phyloP scores from a whole-genome alignment of 2,329 filamentous ascomycete genomes.

The Alternaria consortialis region DNA sequence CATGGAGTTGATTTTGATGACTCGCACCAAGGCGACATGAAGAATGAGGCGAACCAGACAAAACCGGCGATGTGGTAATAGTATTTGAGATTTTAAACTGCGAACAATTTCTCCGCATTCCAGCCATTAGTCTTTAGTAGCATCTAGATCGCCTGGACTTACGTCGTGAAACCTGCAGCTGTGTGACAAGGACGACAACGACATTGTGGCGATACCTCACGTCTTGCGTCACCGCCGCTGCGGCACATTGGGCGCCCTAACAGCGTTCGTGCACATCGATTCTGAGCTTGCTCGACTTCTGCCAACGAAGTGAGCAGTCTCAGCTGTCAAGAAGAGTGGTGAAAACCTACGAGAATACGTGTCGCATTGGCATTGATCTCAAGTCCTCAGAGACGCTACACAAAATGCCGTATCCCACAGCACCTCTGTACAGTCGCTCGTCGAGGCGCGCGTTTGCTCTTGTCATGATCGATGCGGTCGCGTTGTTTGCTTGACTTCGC shows the following conservation, averaged over 20 bases:
- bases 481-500: conserved; percentile 12
- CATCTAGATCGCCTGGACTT: neutral
- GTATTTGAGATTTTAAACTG: neutral
- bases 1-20: neutral
- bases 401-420: neutral
- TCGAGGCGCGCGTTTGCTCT: neutral
- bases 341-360: neutral
- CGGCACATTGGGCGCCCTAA: neutral
- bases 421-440: neutral
- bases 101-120: neutral
- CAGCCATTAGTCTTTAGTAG: neutral
- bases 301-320: neutral
- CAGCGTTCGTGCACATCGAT: neutral
- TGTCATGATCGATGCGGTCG: neutral
- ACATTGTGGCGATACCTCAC: conserved; percentile 1
- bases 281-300: neutral
- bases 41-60: neutral
- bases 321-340: too few species aligned
- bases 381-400: neutral
- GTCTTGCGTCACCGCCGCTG: neutral
- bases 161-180: neutral
- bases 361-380: neutral
- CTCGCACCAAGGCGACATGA: neutral
- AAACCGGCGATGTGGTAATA: neutral
- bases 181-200: neutral